These are phyloP conservation scores for Pleodorina starrii DNA, from an alignment of 139 green algal species.

Conservation along the genomic window DNA sequence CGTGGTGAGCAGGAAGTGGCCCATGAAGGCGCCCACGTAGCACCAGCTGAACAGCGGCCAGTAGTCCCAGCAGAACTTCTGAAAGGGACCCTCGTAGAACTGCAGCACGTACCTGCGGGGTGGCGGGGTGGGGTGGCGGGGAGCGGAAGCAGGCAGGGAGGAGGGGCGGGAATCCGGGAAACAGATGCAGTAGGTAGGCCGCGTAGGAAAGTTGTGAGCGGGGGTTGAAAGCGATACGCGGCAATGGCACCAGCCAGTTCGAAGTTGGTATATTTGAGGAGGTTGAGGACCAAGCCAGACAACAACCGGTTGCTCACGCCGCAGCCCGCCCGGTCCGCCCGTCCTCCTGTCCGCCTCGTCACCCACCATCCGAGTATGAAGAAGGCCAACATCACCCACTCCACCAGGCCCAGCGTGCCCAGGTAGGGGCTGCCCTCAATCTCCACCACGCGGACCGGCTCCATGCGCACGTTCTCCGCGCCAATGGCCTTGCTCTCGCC, in stretches of 20 bases:
- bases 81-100: slow-evolving; percentile 39
- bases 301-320: no score
- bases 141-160: no score
- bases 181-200: no score
- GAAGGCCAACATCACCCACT: slow-evolving; percentile 59
- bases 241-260: no score
- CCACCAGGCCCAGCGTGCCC: slow-evolving; percentile 56
- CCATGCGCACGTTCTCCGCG: slow-evolving; percentile 8
- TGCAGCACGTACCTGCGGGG: slow-evolving; percentile 49
- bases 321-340: no score
- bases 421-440: slow-evolving; percentile 56
- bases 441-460: slow-evolving; percentile 41
- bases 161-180: no score
- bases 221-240: no score
- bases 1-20: slow-evolving; percentile 59
- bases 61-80: slow-evolving; percentile 36
- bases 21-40: slow-evolving; percentile 35
- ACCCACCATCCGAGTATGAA: slow-evolving; percentile 50
- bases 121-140: background rate
- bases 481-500: slow-evolving; percentile 35
- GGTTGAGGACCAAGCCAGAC: no score
- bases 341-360: no score
- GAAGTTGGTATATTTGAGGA: no score
- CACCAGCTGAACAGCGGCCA: slow-evolving; percentile 32
- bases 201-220: no score